Percentiles rank a stretch among this genome's conserved stretches.
Conservation (phyloP, 257 asterid genomes). For the Ligustrum vulgare region DNA sequence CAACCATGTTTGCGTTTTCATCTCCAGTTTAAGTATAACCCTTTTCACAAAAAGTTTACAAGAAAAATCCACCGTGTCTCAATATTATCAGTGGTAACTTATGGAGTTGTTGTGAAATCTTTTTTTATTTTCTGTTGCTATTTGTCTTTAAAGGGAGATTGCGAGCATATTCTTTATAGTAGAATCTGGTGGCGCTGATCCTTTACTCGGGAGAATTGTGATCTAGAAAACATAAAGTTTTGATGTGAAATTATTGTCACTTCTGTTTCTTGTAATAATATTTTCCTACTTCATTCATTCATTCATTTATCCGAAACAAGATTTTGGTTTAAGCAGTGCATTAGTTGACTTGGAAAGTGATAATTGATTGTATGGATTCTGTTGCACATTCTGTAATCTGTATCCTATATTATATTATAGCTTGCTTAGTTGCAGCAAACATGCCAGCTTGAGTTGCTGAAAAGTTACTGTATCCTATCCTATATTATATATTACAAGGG, state of each 20-base stretch:
- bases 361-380: background rate
- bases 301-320: background rate
- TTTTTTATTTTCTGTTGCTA: too few relatives aligned
- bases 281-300: background rate
- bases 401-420: background rate
- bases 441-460: conserved; percentile 10
- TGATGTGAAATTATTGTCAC: too few relatives aligned
- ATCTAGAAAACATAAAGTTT: too few relatives aligned
- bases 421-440: conserved; percentile 7
- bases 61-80: too few relatives aligned
- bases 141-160: background rate
- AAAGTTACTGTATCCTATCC: background rate
- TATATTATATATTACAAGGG: background rate
- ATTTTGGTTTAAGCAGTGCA: background rate
- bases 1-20: background rate
- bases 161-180: background rate
- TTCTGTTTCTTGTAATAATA: too few relatives aligned
- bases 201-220: background rate
- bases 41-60: background rate
- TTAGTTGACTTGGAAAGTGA: conserved; percentile 1
- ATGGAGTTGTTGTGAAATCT: too few relatives aligned
- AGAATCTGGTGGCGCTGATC: background rate
- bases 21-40: background rate
- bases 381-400: background rate
- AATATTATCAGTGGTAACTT: too few relatives aligned